Conservation (phyloP, 306 rosid species). For the Aeschynomene evenia region DNA sequence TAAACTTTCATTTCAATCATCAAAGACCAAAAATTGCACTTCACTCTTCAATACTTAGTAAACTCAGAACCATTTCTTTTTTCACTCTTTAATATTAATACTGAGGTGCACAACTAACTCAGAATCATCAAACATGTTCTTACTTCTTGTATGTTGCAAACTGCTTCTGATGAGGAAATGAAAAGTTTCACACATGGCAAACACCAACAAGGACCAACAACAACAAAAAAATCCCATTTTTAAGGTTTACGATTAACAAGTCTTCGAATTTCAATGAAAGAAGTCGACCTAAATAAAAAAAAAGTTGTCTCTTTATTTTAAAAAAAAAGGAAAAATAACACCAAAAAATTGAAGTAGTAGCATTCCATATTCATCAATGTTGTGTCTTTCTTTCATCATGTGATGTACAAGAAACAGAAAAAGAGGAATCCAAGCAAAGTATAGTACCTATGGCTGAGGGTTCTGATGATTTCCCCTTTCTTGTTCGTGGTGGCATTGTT, state of each 20-base stretch:
- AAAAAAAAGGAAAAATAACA: neutral
- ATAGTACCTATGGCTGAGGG: conserved; percentile 7
- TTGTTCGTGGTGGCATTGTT: conserved; percentile 40
- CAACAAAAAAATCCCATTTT: neutral
- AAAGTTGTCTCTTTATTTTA: neutral
- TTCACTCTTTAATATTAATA: neutral
- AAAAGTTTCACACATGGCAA: neutral
- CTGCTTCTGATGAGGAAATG: neutral
- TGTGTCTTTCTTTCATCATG: neutral
- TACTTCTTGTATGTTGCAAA: neutral
- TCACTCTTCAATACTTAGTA: neutral
- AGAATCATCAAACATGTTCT: neutral
- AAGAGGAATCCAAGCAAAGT: neutral
- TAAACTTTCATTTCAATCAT: neutral
- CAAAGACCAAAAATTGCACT: neutral
- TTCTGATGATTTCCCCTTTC: conserved; percentile 12
- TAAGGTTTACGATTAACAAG: neutral
- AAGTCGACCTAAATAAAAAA: neutral
- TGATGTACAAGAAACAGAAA: neutral
- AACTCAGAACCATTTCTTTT: neutral
- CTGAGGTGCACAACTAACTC: too few relatives aligned
- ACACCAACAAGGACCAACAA: neutral
- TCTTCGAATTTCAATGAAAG: neutral
- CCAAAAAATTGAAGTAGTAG: neutral
- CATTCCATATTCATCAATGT: neutral